These are phyloP conservation scores for Metschnikowia corniflorae DNA, from an alignment of 805 yeast genomes.

Conservation along the genomic window DNA sequence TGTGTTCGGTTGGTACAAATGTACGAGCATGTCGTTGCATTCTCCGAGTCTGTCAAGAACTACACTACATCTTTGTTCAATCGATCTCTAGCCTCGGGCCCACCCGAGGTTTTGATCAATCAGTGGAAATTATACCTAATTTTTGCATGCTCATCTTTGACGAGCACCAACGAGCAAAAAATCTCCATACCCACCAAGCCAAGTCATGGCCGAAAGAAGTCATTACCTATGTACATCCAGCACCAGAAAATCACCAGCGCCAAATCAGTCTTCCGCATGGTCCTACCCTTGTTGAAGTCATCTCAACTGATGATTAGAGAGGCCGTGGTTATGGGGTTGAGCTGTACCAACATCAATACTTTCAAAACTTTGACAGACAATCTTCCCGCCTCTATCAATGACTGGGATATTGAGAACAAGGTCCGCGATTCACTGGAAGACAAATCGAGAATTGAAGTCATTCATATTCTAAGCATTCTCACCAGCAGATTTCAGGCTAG, in stretches of 20 bases:
- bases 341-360: conserved; percentile 86
- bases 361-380: conserved; percentile 79
- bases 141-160: conserved; percentile 87
- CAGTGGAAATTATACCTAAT: conserved; percentile 89
- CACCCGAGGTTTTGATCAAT: conserved; percentile 69
- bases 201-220: conserved; percentile 65
- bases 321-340: conserved; percentile 83
- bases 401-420: conserved; percentile 39
- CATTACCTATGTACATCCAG: conserved; percentile 78
- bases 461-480: conserved; percentile 68
- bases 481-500: conserved; percentile 58
- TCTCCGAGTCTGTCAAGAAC: conserved; percentile 44
- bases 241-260: conserved; percentile 93
- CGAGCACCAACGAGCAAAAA: conserved; percentile 85
- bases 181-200: conserved; percentile 49
- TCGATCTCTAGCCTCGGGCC: conserved; percentile 28
- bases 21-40: conserved; percentile 61
- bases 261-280: conserved; percentile 81
- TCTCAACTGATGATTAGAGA: conserved; percentile 70
- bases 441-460: conserved; percentile 64
- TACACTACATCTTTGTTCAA: conserved; percentile 36
- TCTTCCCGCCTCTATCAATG: conserved; percentile 55
- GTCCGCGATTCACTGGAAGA: conserved; percentile 36
- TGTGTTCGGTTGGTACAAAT: conserved; percentile 86
- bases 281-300: conserved; percentile 72